These are phyloP conservation scores for Wallacemonas sp. DNA, from an alignment of 208 protist species.

Conservation along the genomic window DNA sequence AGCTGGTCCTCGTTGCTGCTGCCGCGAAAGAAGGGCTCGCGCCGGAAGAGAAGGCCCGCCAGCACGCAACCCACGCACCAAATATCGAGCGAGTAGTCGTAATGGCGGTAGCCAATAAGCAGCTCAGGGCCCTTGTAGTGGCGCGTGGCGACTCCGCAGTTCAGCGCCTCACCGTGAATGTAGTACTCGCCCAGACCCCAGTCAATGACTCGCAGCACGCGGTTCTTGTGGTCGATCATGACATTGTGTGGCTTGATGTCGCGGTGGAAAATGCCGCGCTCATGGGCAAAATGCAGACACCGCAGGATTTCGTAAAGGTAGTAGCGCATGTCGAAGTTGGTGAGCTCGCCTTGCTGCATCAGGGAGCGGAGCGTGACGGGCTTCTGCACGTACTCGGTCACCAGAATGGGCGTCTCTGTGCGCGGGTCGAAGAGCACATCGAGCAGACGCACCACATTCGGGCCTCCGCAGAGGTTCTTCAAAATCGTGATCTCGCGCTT, in stretches of 20 bases:
- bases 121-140: conserved; percentile 99
- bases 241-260: conserved; percentile 99
- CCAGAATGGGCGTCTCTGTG: conserved; percentile 96
- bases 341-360: conserved; percentile 93
- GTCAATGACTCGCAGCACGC: conserved; percentile 97
- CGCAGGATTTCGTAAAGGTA: conserved; percentile 98
- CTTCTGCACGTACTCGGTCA: conserved; percentile 99
- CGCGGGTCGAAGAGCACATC: conserved; percentile 97
- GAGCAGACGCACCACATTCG: conserved; percentile 98
- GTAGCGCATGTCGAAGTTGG: conserved; percentile 98
- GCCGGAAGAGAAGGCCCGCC: conserved; percentile 98
- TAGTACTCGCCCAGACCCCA: conserved; percentile 99
- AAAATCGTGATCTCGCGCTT: conserved; percentile 99
- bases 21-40: conserved; percentile 99
- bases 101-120: conserved; percentile 97
- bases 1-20: conserved; percentile 99
- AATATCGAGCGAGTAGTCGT: conserved; percentile 99
- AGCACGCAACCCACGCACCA: conserved; percentile 99
- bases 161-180: conserved; percentile 97
- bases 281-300: conserved; percentile 96
- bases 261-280: conserved; percentile 99
- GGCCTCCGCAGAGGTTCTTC: conserved; percentile 97
- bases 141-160: conserved; percentile 98
- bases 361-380: conserved; percentile 94
- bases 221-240: conserved; percentile 98